Evolutionary conservation across 202 grass and related monocot genomes (phyloP).

Genomic region (Schoenoplectus triqueter): DNA sequence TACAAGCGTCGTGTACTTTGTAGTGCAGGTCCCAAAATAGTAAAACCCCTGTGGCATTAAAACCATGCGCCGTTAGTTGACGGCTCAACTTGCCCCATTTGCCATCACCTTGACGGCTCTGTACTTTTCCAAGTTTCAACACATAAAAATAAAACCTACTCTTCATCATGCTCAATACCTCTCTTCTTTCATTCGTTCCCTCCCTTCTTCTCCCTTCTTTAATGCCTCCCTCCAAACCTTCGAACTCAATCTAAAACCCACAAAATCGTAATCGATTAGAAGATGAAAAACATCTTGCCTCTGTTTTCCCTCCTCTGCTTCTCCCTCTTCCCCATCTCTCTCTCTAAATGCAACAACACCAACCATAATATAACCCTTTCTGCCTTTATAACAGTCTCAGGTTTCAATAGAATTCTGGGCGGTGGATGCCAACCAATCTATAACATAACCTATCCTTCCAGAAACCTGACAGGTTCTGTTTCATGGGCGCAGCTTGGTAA

Average conservation of each 20-base stretch:
- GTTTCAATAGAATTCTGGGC: conserved; percentile 8
- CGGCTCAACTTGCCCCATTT: not conserved
- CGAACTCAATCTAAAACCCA: conserved; percentile 28
- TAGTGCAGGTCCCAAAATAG: not conserved
- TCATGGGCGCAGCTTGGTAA: conserved; percentile 66
- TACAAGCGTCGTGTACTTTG: too few species aligned
- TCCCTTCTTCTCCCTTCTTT: not conserved
- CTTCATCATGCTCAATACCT: not conserved
- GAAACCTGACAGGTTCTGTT: conserved; percentile 69
- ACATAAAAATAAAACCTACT: not conserved
- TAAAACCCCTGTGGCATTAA: not conserved
- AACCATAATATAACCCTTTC: conserved; percentile 55
- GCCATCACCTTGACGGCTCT: not conserved
- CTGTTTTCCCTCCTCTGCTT: conserved; percentile 32
- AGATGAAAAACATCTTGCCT: conserved; percentile 42
- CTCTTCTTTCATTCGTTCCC: not conserved
- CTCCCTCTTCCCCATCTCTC: conserved; percentile 3
- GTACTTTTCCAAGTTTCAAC: not conserved
- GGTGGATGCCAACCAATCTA: conserved; percentile 29
- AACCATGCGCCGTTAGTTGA: conserved; percentile 38
- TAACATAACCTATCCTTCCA: conserved; percentile 55
- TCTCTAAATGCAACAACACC: conserved; percentile 41
- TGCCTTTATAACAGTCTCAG: conserved; percentile 69
- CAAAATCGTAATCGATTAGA: conserved; percentile 4
- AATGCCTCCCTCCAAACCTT: conserved; percentile 40